These are phyloP conservation scores for Fusarium duplospermum DNA, from an alignment of 2,329 filamentous ascomycete species.

Conservation along the genomic window DNA sequence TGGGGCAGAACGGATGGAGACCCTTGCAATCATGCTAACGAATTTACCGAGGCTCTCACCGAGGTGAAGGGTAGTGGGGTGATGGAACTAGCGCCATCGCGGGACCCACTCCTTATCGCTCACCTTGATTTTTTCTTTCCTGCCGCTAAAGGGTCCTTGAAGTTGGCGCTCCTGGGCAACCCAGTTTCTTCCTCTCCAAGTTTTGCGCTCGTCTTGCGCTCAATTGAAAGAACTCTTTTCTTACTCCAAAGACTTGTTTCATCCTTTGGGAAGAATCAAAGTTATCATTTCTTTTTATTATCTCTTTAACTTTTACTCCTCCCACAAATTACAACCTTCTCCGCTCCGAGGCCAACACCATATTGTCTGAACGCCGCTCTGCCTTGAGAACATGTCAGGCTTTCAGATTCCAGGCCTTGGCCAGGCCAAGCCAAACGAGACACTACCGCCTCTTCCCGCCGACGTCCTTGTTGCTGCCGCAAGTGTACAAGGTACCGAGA, in stretches of 20 bases:
- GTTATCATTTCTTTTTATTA: not conserved
- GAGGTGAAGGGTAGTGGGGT: slow-evolving; percentile 34
- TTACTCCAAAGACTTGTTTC: not conserved
- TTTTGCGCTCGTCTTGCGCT: slow-evolving; percentile 22
- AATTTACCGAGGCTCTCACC: slow-evolving; percentile 33
- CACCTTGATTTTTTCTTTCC: slow-evolving; percentile 50
- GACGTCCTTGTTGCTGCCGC: slow-evolving; percentile 48
- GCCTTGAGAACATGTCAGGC: slow-evolving; percentile 49
- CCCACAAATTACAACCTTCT: not conserved
- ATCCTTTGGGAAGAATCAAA: not conserved
- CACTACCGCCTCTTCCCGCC: slow-evolving; percentile 52
- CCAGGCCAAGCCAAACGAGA: slow-evolving; percentile 57
- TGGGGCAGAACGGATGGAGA: slow-evolving; percentile 27
- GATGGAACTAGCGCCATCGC: slow-evolving; percentile 22
- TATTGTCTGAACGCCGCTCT: not conserved
- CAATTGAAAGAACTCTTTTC: not conserved
- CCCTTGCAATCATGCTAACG: slow-evolving; percentile 13
- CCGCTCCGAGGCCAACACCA: not conserved
- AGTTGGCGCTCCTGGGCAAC: not conserved
- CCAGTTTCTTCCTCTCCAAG: slow-evolving; percentile 15
- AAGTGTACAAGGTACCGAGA: slow-evolving; percentile 42
- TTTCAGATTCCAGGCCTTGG: slow-evolving; percentile 59
- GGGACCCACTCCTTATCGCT: slow-evolving; percentile 39
- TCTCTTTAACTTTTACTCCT: not conserved
- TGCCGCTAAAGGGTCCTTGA: slow-evolving; percentile 25